Base-by-base conservation (phyloP, 2,329 filamentous ascomycete species). In the Calonectria pseudoturangicola region DNA sequence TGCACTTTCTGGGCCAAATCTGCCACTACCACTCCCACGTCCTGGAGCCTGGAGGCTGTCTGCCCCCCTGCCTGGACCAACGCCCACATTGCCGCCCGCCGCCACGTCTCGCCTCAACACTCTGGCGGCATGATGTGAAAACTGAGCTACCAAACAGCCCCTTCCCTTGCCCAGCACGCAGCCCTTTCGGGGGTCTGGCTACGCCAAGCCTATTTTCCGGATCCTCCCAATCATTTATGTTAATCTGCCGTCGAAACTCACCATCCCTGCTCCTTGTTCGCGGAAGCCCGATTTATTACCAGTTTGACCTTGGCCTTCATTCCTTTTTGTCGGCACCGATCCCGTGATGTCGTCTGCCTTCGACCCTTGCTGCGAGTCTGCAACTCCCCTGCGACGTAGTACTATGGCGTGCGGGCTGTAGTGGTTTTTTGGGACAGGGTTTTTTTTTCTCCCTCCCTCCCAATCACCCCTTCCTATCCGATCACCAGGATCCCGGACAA, bases 51-150 rank as follows among this genome's bases (percentile, higher is more conserved):
- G 58, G 45, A 68, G 58, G 48, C 60, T 33, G 54, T 21, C 28
- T 51, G 48, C n/a, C 58, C 48, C 54, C 51, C 54, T 60, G 54
- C 54, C 51, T 28, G 70, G 72, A 72, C 68, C 66, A 72, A 70
- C 75, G 78, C 65, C 69, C 71, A 72, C 76, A 72, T 68, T 78
- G 69, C 73, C 70, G 75, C 73, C 63, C 71, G 66, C 66, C 70
- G 75, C 68, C 62, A 62, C 74, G 74, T 72, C 77, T 78, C 70
- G 72, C 72, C 76, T 76, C 70, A 77, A 75, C 51, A 60, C 51
- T 66, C 58, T 56, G 43, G 63, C 43, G 63, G 41, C 62, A 51
- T 71, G 21, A 33, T 15, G 51, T 63, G 58, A 47, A 50, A 71
- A 66, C 48, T 68, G 69, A 41, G 48, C 68, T 65, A 43, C 58